Evolutionary conservation across 1,284 basidiomycete species (phyloP).

Genomic region (Grifola frondosa): DNA sequence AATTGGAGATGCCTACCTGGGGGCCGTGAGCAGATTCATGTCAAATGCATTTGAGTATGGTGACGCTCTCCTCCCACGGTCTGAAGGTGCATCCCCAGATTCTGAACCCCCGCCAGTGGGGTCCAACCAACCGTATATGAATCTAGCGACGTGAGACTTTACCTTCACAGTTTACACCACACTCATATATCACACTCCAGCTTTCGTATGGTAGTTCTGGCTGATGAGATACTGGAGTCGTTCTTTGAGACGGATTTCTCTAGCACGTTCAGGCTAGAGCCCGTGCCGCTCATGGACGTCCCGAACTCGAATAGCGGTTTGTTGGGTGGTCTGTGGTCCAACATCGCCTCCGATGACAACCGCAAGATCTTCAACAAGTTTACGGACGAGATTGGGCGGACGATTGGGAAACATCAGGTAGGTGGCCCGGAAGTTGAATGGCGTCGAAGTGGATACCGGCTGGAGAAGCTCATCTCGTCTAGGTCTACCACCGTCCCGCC

Average conservation of each 20-base stretch:
- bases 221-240: constrained; percentile 90
- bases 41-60: constrained; percentile 97
- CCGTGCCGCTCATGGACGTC: constrained; percentile 64
- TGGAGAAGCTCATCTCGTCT: neutral
- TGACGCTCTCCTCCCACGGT: constrained; percentile 72
- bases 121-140: constrained; percentile 85
- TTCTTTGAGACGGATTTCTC: constrained; percentile 93
- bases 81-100: constrained; percentile 42
- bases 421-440: constrained; percentile 8
- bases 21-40: constrained; percentile 94
- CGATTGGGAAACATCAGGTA: constrained; percentile 87
- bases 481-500: constrained; percentile 77
- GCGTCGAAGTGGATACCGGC: neutral
- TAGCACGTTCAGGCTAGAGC: constrained; percentile 82
- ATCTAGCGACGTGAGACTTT: constrained; percentile 68
- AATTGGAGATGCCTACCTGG: constrained; percentile 94
- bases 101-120: constrained; percentile 50
- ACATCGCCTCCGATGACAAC: constrained; percentile 86
- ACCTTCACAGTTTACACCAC: neutral
- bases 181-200: constrained; percentile 40
- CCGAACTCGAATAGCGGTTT: constrained; percentile 61
- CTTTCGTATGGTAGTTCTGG: constrained; percentile 96
- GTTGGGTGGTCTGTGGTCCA: constrained; percentile 84
- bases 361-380: constrained; percentile 84
- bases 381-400: constrained; percentile 91